Evolutionary conservation across 1,284 basidiomycete species (phyloP), one percentile per base, ranked within the genome.

Genomic region (Microbotryomycetes sp.): DNA sequence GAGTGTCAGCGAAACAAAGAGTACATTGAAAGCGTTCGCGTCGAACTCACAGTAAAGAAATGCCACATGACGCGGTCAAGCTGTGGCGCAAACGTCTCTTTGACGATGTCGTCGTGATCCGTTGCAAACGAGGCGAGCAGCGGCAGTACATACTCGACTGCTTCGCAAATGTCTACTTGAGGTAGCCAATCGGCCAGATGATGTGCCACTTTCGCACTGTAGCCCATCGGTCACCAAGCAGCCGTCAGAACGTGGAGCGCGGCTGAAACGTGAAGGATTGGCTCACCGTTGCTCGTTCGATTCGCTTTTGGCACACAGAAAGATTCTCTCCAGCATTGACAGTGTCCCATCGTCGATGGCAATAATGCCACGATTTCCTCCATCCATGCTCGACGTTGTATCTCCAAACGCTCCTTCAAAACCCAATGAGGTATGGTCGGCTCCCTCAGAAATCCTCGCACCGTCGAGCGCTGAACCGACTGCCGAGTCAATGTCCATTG

Each of bases 91-190:
- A 98, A 85, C 0, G 91, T 88, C 72, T 96, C 90, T 76, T 91
- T 92, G 63, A 98, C 92, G 46, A 58, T 54, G 30, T 83, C 78
- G 70, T 94, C 90, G 68, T 97, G 93, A 56, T 97, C 93, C 75
- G 88, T 85, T 3, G 89, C 91, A 31, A 97, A 84, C 26, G 84
- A 84, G 57, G 85, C 88, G 62, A 98, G 82, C 22, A 97, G 81
- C 1, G 93, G 93, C 15, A 97, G 80, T 54, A 98, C 89, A 74
- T 96, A 98, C 75, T 93, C 89, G 70, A 92, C 86, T 3, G 91
- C 92, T 70, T 97, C 94, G 65, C 84, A 83, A 2, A 94, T 86
- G 29, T 87, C 82, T 55, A 93, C 86, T 54, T 86, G 83, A 56
- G 83, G 80, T 16, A 91, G 81, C 73, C 87, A 84, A 4, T 83